Conservation (phyloP, 148 eudicot genomes). For the Bassia scoparia region DNA sequence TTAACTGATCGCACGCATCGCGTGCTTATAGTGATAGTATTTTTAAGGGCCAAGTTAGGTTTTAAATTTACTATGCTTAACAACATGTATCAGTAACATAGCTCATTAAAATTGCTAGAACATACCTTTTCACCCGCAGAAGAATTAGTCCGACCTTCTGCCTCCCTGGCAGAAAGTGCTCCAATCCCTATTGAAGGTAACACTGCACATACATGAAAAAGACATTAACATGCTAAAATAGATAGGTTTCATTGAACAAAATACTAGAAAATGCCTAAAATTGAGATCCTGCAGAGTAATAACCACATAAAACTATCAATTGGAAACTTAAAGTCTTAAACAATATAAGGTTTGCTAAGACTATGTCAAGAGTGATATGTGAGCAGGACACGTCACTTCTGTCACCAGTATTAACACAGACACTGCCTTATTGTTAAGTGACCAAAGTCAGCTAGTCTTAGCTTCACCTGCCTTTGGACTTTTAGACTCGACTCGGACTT, state of each 20-base stretch:
- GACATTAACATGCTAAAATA: conserved; percentile 6
- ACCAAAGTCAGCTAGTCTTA: conserved; percentile 5
- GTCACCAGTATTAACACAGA: too few relatives aligned
- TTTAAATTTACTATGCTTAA: too few relatives aligned
- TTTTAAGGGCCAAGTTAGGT: too few relatives aligned
- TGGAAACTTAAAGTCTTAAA: background rate
- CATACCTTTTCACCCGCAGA: conserved; percentile 79
- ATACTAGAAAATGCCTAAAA: background rate
- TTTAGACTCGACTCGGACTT: conserved; percentile 4
- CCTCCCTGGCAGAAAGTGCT: conserved; percentile 94
- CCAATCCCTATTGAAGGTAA: conserved; percentile 88
- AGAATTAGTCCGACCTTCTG: conserved; percentile 75
- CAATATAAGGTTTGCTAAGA: background rate
- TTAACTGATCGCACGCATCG: too few relatives aligned
- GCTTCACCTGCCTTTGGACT: background rate
- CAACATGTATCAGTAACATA: background rate
- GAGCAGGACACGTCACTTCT: background rate
- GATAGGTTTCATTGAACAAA: background rate
- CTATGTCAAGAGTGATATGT: background rate
- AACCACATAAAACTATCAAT: background rate
- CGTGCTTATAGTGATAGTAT: too few relatives aligned
- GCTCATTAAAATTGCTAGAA: background rate
- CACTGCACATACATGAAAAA: conserved; percentile 39
- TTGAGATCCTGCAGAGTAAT: background rate
- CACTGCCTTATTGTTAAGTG: background rate